phyloP scores from a whole-genome alignment of 2,329 filamentous ascomycete species.

The Trichoderma sp. region DNA sequence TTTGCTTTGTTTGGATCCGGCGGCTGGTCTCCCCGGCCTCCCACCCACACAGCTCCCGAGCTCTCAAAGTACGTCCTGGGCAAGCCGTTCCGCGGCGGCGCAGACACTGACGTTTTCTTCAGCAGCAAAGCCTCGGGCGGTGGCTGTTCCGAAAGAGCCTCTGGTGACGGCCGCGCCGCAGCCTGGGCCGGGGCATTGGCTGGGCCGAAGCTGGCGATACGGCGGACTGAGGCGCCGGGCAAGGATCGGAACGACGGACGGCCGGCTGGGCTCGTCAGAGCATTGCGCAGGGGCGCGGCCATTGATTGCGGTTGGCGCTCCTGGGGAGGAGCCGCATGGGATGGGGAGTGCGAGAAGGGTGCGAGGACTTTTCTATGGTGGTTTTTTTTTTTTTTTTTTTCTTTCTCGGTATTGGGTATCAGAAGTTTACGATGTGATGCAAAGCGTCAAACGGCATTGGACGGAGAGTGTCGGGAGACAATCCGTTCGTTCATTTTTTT shows the following conservation, averaged over 20 bases:
- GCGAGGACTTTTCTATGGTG: background rate
- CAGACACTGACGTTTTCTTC: constrained; percentile 15
- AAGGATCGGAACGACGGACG: constrained; percentile 19
- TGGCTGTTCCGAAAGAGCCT: background rate
- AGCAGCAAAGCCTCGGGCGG: constrained; percentile 4
- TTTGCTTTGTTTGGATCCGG: constrained; percentile 59
- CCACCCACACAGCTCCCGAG: constrained; percentile 31
- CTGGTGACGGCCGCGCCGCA: constrained; percentile 19
- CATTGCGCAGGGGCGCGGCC: constrained; percentile 34
- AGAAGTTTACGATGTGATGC: background rate
- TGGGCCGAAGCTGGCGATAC: constrained; percentile 30
- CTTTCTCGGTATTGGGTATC: too few species aligned
- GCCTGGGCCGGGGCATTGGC: constrained; percentile 32
- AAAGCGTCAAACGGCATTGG: background rate
- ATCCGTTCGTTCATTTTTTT: background rate
- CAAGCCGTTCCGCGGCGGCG: constrained; percentile 7
- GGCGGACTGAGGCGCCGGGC: constrained; percentile 26
- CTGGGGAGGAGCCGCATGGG: constrained; percentile 18
- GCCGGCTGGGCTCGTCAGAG: constrained; percentile 27
- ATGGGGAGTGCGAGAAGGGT: background rate
- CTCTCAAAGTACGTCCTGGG: constrained; percentile 34
- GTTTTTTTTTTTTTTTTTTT: background rate
- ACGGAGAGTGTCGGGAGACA: background rate
- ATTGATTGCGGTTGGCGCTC: constrained; percentile 28
- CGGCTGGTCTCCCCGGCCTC: constrained; percentile 33